Percentiles rank a stretch among this genome's conserved stretches.
phyloP scores from a whole-genome alignment of 1,139 yeast genomes.

The Neolecta irregularis region DNA sequence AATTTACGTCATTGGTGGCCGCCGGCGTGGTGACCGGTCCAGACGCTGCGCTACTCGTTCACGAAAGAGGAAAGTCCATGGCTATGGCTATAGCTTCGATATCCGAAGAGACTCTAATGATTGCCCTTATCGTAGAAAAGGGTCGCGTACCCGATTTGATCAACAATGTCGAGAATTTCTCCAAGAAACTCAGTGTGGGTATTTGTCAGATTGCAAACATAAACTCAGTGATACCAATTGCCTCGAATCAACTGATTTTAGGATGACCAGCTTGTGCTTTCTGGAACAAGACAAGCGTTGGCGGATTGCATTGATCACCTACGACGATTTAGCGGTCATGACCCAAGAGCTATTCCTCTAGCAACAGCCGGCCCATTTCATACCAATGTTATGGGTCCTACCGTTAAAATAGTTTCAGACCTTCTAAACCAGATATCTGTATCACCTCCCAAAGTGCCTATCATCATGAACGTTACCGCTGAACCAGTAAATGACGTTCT shows the following conservation, averaged over 20 bases:
- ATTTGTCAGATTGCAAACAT: background rate
- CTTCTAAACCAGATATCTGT: constrained; percentile 5
- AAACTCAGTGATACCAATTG: constrained; percentile 7
- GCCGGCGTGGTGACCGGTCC: constrained; percentile 31
- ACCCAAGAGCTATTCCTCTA: constrained; percentile 10
- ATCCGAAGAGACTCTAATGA: constrained; percentile 5
- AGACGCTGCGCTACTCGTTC: constrained; percentile 35
- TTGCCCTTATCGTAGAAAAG: constrained; percentile 9
- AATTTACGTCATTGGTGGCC: constrained; percentile 38
- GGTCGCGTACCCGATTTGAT: constrained; percentile 6
- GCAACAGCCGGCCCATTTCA: constrained; percentile 12
- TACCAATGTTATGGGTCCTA: constrained; percentile 9
- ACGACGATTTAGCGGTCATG: constrained; percentile 6
- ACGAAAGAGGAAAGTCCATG: constrained; percentile 40
- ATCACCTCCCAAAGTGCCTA: constrained; percentile 6
- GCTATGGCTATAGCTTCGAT: constrained; percentile 14
- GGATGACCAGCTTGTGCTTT: constrained; percentile 11
- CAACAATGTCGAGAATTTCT: constrained; percentile 6
- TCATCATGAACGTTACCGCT: constrained; percentile 11
- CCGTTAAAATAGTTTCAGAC: constrained; percentile 3
- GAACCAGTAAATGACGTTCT: constrained; percentile 3
- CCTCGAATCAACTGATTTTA: constrained; percentile 9
- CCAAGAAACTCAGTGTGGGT: constrained; percentile 1
- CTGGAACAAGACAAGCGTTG: constrained; percentile 8
- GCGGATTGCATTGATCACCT: constrained; percentile 5